A percentile compares a stretch with the other conserved stretches of the same genome.
Conservation (phyloP, 2,329 filamentous ascomycete species). For the Colletotrichum acutatum region DNA sequence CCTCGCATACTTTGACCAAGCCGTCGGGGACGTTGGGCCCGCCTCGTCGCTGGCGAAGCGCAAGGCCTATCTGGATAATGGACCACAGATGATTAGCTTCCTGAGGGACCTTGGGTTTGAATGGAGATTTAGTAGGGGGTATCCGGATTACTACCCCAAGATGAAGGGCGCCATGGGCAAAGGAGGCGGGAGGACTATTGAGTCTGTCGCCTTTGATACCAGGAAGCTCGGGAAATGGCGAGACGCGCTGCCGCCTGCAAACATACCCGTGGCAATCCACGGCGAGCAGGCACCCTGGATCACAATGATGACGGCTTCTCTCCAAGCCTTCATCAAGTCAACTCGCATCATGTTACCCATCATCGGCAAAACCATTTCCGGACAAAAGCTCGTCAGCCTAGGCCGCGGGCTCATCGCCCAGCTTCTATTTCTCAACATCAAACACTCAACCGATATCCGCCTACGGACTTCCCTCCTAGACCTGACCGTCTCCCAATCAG, state of each 20-base stretch:
- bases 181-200: conserved; percentile 41
- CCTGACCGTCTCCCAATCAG: conserved; percentile 33
- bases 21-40: conserved; percentile 43
- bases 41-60: conserved; percentile 42
- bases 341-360: conserved; percentile 14
- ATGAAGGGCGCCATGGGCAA: conserved; percentile 36
- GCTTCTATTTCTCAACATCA: conserved; percentile 38
- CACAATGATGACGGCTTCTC: background rate
- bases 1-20: conserved; percentile 42
- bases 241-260: conserved; percentile 33
- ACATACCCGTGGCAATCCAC: conserved; percentile 32
- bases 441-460: conserved; percentile 26
- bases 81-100: conserved; percentile 45
- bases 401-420: conserved; percentile 40
- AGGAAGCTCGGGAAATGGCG: conserved; percentile 42
- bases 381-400: conserved; percentile 37
- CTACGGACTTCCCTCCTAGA: conserved; percentile 23
- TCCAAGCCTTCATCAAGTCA: background rate
- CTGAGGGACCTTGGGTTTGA: conserved; percentile 42
- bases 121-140: conserved; percentile 40
- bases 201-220: conserved; percentile 42
- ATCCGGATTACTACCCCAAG: conserved; percentile 47
- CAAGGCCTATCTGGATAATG: conserved; percentile 44
- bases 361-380: conserved; percentile 26
- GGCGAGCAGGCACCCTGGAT: conserved; percentile 21